phyloP scores from a whole-genome alignment of 257 asterid species.

The Przewalskia tangutica region DNA sequence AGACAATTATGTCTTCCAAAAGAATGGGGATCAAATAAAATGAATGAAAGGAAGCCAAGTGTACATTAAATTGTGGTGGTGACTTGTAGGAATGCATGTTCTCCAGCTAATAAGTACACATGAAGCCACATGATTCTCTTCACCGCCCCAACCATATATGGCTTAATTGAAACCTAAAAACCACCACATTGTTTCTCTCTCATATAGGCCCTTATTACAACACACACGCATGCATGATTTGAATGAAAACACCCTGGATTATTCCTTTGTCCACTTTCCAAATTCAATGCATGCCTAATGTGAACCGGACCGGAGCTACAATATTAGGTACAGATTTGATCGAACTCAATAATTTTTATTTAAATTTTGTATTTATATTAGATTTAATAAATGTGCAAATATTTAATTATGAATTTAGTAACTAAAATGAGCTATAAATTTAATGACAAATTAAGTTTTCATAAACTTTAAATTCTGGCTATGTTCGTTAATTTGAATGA shows the following conservation, averaged over 20 bases:
- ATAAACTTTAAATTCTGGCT: not conserved
- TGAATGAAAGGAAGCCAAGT: slow-evolving; percentile 16
- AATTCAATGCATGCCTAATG: slow-evolving; percentile 37
- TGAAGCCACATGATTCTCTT: slow-evolving; percentile 52
- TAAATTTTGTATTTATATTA: too few species aligned
- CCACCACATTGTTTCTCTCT: not conserved
- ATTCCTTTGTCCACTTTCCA: slow-evolving; percentile 50
- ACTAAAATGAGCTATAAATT: too few species aligned
- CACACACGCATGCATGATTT: not conserved
- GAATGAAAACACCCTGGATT: slow-evolving; percentile 45
- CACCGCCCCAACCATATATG: slow-evolving; percentile 5
- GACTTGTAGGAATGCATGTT: slow-evolving; percentile 27
- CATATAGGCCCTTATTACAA: not conserved
- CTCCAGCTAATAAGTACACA: slow-evolving; percentile 40
- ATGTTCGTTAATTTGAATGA: not conserved
- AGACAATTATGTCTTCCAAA: not conserved
- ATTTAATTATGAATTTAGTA: not conserved
- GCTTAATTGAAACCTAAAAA: not conserved
- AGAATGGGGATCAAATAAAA: slow-evolving; percentile 10
- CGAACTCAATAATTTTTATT: not conserved
- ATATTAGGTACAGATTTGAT: too few species aligned
- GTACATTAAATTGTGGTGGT: not conserved
- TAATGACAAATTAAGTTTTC: not conserved
- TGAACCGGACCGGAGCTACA: not conserved
- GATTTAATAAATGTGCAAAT: too few species aligned